Evolutionary conservation across 371 early-diverging fungal genomes (phyloP), one percentile per base, ranked within the genome.

Genomic region (Fennellomyces sp.): DNA sequence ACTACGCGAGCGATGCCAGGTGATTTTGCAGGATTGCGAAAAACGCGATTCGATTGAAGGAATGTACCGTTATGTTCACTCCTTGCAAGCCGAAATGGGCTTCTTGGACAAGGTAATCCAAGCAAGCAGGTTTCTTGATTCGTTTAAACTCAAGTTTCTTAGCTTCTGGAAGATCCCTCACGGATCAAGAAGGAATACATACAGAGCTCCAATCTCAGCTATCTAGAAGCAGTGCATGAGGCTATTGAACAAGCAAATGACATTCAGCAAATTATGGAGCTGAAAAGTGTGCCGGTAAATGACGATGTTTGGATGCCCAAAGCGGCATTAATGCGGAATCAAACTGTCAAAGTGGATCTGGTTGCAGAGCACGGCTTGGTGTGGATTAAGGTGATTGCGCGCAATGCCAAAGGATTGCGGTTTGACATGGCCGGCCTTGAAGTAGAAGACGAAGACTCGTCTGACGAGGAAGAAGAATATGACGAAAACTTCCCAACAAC

Each of bases 381-480:
- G 6, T 86, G 86, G 86, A 66, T 84, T 31, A 82, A 83, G 49
- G 81, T 84, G 21, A 76, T 78, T 70, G 81, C 84, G 1, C 68
- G 76, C 2, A 78, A 78, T 51, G 71, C 77, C 17, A 81, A 81
- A 56, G 78, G 72, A 2, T 67, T 81, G 41, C 68, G 82, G 35
- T 75, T 75, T 50, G 83, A 81, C 50, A 58, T 82, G 38, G 73
- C 75, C 29, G 83, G 81, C 2, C 53, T 78, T 8, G 83, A 82
- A 49, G 53, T 62, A 41, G 62, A 63, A 2, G 70, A 59, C 11
- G 52, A 58, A 28, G 70, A 68, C 15, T 52, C 31, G 12, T 30
- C 30, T 25, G 66, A 65, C 2, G 67, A 68, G 0, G 64, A 60
- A 2, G 42, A 56, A 12, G 59, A 58, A 5, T 58, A 55, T 8